Percentiles rank a stretch among this genome's conserved stretches.
Conservation (phyloP, 2,329 filamentous ascomycete species). For the Aspergillus pseudoviridinutans region DNA sequence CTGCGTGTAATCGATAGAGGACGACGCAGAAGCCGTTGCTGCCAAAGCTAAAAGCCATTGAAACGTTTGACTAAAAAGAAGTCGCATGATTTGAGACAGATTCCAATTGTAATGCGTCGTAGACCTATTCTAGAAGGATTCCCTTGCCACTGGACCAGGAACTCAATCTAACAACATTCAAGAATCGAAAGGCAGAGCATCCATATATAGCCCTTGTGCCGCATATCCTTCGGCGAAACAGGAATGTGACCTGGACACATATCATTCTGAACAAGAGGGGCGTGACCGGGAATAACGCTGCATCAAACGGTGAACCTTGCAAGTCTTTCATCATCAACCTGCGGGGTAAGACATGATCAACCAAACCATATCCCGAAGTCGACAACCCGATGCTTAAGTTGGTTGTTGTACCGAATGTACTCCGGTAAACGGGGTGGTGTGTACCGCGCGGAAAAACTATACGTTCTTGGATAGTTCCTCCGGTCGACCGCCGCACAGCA, state of each 20-base stretch:
- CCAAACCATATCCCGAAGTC: neutral
- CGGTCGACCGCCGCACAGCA: constrained; percentile 17
- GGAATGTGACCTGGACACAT: neutral
- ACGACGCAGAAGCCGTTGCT: neutral
- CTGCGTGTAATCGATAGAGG: constrained; percentile 25
- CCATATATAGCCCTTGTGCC: neutral
- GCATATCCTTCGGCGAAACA: neutral
- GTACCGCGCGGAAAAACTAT: constrained; percentile 13
- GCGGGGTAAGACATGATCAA: neutral
- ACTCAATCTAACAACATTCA: too few relatives aligned
- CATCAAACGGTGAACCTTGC: neutral
- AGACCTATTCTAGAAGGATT: too few relatives aligned
- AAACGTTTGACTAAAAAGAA: neutral
- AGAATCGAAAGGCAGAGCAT: too few relatives aligned
- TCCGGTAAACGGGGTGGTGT: too few relatives aligned
- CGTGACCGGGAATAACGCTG: neutral
- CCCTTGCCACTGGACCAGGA: too few relatives aligned
- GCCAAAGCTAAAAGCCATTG: constrained; percentile 1
- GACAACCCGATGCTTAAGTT: neutral
- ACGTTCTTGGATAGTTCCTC: constrained; percentile 6
- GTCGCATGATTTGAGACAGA: neutral
- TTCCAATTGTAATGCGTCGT: too few relatives aligned
- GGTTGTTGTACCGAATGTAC: neutral
- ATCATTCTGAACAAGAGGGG: neutral
- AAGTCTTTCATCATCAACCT: neutral